Evolutionary conservation across 2,329 filamentous ascomycete genomes (phyloP).

Genomic region (Leptographium radiaticola): DNA sequence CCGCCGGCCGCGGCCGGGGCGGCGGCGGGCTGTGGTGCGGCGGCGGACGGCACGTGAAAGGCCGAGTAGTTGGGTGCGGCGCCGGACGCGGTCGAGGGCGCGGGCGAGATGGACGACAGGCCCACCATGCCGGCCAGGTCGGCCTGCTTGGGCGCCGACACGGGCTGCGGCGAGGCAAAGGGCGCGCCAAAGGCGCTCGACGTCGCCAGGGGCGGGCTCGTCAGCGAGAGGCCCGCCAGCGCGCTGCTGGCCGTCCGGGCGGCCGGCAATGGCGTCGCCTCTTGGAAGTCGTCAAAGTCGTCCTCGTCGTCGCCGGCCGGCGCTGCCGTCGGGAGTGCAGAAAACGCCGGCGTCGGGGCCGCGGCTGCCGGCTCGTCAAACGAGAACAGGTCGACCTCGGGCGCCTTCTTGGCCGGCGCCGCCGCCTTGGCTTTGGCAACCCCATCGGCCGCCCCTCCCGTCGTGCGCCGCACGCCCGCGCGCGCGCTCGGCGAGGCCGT

Average conservation of each 20-base stretch:
- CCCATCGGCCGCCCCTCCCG: conserved; percentile 10
- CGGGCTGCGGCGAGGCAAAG: conserved; percentile 70
- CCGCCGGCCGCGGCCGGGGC: conserved; percentile 31
- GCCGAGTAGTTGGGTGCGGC: conserved; percentile 52
- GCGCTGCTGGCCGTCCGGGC: not conserved
- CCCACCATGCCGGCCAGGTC: conserved; percentile 69
- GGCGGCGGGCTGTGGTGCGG: conserved; percentile 25
- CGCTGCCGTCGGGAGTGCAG: conserved; percentile 30
- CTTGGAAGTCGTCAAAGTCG: conserved; percentile 97
- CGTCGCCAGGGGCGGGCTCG: conserved; percentile 32
- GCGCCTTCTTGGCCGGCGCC: conserved; percentile 65
- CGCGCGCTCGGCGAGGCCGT: conserved; percentile 32
- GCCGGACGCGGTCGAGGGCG: conserved; percentile 37
- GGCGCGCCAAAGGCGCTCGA: conserved; percentile 47
- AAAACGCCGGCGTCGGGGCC: conserved; percentile 17
- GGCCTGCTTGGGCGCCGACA: conserved; percentile 69
- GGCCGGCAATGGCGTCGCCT: conserved; percentile 52
- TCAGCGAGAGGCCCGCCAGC: conserved; percentile 18
- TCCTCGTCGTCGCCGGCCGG: conserved; percentile 64
- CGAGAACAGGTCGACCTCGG: conserved; percentile 84
- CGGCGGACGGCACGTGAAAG: conserved; percentile 35
- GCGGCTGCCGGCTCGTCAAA: conserved; percentile 59
- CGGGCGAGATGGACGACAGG: conserved; percentile 70
- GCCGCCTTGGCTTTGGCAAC: conserved; percentile 19
- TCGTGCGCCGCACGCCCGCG: conserved; percentile 23